Evolutionary conservation across 2,329 filamentous ascomycete genomes (phyloP).

Genomic region (Paecilomyces dactylethromorphus): DNA sequence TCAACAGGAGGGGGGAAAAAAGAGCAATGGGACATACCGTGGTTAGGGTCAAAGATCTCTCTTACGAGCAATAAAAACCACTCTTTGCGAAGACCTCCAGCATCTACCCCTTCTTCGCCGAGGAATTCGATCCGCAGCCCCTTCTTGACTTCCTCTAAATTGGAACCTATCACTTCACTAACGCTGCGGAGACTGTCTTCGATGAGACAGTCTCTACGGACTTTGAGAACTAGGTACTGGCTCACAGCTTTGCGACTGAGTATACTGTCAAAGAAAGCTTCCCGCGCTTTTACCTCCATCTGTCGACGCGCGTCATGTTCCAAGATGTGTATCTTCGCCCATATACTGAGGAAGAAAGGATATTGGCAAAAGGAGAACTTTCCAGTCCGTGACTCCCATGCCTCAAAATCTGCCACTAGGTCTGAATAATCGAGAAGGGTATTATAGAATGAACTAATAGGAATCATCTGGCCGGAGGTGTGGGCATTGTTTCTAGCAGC

Average conservation of each 20-base stretch:
- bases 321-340: conserved; percentile 84
- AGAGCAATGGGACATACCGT: conserved; percentile 53
- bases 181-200: conserved; percentile 82
- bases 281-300: conserved; percentile 81
- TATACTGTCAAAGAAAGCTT: conserved; percentile 88
- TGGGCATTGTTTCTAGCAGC: conserved; percentile 38
- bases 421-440: conserved; percentile 81
- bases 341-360: conserved; percentile 84
- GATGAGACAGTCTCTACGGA: conserved; percentile 77
- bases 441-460: conserved; percentile 82
- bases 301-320: conserved; percentile 82
- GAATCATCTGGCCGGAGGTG: conserved; percentile 60
- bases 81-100: conserved; percentile 82
- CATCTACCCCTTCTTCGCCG: conserved; percentile 87
- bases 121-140: conserved; percentile 76
- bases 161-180: conserved; percentile 74
- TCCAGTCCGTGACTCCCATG: conserved; percentile 68
- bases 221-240: conserved; percentile 69
- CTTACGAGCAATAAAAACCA: conserved; percentile 86
- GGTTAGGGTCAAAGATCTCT: conserved; percentile 84
- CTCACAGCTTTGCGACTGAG: conserved; percentile 66
- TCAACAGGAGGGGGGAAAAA: conserved; percentile 2
- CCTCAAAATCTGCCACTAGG: conserved; percentile 76
- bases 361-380: conserved; percentile 90
- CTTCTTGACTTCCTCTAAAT: conserved; percentile 84